Conservation (phyloP, 768 basidiomycete species). For the Termitomyces bulborhizus region DNA sequence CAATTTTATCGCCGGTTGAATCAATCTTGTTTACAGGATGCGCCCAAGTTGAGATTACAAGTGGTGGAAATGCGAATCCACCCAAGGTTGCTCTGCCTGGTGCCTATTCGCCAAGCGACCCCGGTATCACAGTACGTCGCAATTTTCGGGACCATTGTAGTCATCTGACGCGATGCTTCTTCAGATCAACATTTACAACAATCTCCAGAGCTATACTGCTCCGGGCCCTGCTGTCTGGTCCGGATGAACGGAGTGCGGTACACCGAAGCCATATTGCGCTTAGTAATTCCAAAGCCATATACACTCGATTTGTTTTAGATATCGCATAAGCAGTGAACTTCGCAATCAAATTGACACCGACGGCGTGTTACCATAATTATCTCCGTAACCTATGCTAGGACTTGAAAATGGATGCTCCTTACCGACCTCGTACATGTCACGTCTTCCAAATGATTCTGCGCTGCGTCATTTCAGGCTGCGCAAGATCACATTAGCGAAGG, state of each 20-base stretch:
- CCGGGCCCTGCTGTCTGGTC: constrained; percentile 35
- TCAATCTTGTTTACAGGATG: constrained; percentile 25
- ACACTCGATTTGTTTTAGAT: not conserved
- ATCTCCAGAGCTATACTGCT: constrained; percentile 44
- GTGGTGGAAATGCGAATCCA: constrained; percentile 39
- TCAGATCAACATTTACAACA: constrained; percentile 50
- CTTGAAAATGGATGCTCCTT: not conserved
- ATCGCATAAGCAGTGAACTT: not conserved
- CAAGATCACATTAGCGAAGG: not conserved
- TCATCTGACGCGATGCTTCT: not conserved
- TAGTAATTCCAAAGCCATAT: not conserved
- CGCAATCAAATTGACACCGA: too few relatives aligned
- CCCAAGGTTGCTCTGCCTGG: constrained; percentile 45
- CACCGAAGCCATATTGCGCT: not conserved
- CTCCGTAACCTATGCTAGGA: not conserved
- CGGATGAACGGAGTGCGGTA: constrained; percentile 20
- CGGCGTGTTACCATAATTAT: too few relatives aligned
- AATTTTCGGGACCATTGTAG: not conserved
- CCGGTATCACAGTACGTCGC: constrained; percentile 38
- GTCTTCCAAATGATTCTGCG: constrained; percentile 9
- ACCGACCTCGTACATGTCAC: too few relatives aligned
- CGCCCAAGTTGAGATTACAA: constrained; percentile 41
- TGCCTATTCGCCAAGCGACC: constrained; percentile 38
- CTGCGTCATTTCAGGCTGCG: not conserved
- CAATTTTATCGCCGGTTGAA: not conserved